Percentiles rank a stretch among this genome's conserved stretches.
These are phyloP conservation scores for Gaeumannomyces sp. DNA, from an alignment of 2,329 filamentous ascomycete genomes.

Conservation along the genomic window DNA sequence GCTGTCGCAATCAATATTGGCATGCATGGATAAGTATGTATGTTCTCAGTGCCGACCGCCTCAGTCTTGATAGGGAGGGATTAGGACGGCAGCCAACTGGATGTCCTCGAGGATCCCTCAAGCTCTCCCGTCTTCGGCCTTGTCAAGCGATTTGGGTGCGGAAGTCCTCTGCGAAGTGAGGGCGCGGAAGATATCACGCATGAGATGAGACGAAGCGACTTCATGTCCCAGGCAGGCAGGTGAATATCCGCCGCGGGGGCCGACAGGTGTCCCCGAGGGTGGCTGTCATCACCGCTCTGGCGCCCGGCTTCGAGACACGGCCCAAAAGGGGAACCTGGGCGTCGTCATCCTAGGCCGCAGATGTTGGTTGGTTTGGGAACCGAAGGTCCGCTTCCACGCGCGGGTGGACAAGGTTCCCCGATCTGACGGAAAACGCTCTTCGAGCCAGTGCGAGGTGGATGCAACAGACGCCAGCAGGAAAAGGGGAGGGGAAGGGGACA, in stretches of 20 bases:
- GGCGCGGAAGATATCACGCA: background rate
- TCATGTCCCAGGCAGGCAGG: background rate
- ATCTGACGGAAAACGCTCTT: background rate
- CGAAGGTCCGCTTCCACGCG: background rate
- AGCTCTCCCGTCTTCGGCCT: background rate
- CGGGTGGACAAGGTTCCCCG: background rate
- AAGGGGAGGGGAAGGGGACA: background rate
- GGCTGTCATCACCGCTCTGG: constrained; percentile 12
- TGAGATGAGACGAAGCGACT: background rate
- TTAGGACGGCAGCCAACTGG: background rate
- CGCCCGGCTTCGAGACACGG: background rate
- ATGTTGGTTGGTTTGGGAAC: background rate
- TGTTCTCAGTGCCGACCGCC: background rate
- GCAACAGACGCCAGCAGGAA: background rate
- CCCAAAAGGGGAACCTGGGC: constrained; percentile 20
- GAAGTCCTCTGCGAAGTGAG: background rate
- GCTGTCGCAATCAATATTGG: constrained; percentile 6
- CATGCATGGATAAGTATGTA: constrained; percentile 2
- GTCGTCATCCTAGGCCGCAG: constrained; percentile 24
- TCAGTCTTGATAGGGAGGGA: too few relatives aligned
- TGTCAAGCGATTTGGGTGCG: background rate
- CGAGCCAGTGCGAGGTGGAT: background rate
- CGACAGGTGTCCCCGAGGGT: background rate
- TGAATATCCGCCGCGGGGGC: background rate
- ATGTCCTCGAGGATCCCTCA: background rate